Evolutionary conservation across 2,329 filamentous ascomycete genomes (phyloP).

Genomic region (Aspergillus sp.): DNA sequence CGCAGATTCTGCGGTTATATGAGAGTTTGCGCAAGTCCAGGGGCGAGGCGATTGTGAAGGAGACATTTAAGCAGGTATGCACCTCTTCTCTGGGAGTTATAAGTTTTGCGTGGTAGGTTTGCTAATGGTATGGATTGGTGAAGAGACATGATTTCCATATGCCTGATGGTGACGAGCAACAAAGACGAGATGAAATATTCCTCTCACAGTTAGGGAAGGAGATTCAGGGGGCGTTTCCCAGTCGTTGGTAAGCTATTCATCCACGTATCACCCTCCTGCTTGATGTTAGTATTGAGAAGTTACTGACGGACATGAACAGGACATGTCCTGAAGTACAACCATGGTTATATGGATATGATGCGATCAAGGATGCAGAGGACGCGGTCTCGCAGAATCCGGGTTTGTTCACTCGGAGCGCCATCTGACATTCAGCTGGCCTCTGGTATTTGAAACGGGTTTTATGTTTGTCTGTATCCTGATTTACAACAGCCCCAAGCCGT

Average conservation of each 20-base stretch:
- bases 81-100: background rate
- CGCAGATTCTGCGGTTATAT: constrained; percentile 37
- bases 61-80: constrained; percentile 48
- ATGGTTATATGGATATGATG: constrained; percentile 59
- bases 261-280: background rate
- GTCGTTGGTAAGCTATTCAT: constrained; percentile 41
- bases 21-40: constrained; percentile 41
- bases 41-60: constrained; percentile 50
- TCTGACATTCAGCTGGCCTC: too few relatives aligned
- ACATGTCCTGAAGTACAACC: constrained; percentile 55
- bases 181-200: constrained; percentile 51
- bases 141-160: constrained; percentile 48
- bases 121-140: background rate
- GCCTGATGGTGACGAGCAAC: constrained; percentile 49
- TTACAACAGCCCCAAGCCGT: too few relatives aligned
- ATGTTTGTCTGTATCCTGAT: too few relatives aligned
- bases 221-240: constrained; percentile 50
- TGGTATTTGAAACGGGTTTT: too few relatives aligned
- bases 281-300: too few relatives aligned
- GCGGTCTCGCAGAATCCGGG: constrained; percentile 18
- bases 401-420: constrained; percentile 8
- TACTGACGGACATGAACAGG: constrained; percentile 18
- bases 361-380: constrained; percentile 47
- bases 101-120: background rate
- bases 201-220: constrained; percentile 47